Conservation (phyloP, 1,284 basidiomycete genomes). For the Leccinum solheimii region DNA sequence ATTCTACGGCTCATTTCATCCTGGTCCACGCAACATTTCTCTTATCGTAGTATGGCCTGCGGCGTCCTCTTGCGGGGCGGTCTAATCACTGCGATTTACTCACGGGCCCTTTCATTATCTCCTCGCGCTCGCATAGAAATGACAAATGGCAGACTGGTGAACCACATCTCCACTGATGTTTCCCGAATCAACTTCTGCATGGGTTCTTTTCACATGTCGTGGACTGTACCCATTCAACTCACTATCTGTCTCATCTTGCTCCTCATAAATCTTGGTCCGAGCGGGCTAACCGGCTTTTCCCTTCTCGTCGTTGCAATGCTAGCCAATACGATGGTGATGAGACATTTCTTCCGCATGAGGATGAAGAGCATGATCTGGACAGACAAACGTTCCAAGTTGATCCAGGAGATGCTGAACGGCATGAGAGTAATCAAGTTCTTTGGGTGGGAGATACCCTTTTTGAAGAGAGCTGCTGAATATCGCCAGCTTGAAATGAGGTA, state of each 20-base stretch:
- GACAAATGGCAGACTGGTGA: conserved; percentile 64
- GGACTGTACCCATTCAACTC: conserved; percentile 66
- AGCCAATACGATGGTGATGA: conserved; percentile 73
- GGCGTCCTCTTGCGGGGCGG: conserved; percentile 86
- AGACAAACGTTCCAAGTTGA: conserved; percentile 80
- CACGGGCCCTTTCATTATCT: conserved; percentile 75
- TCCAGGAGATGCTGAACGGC: conserved; percentile 82
- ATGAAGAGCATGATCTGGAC: conserved; percentile 88
- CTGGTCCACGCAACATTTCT: conserved; percentile 54
- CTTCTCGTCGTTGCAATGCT: conserved; percentile 73
- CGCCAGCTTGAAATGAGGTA: conserved; percentile 73
- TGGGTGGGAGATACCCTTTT: conserved; percentile 77
- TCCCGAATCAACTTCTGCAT: conserved; percentile 89
- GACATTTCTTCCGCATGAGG: conserved; percentile 69
- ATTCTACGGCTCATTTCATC: conserved; percentile 70
- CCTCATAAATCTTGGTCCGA: conserved; percentile 72
- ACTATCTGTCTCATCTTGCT: conserved; percentile 70
- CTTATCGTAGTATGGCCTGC: conserved; percentile 36
- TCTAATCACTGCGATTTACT: conserved; percentile 88
- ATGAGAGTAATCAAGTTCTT: conserved; percentile 93
- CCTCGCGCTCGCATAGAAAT: conserved; percentile 82
- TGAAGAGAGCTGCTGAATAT: conserved; percentile 68
- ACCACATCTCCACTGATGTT: conserved; percentile 84
- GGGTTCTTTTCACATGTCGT: conserved; percentile 80
- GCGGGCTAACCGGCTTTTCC: conserved; percentile 81